Evolutionary conservation across 1,139 yeast species (phyloP), one percentile per base, ranked within the genome.

Genomic region (Saccharomyces hybrid): DNA sequence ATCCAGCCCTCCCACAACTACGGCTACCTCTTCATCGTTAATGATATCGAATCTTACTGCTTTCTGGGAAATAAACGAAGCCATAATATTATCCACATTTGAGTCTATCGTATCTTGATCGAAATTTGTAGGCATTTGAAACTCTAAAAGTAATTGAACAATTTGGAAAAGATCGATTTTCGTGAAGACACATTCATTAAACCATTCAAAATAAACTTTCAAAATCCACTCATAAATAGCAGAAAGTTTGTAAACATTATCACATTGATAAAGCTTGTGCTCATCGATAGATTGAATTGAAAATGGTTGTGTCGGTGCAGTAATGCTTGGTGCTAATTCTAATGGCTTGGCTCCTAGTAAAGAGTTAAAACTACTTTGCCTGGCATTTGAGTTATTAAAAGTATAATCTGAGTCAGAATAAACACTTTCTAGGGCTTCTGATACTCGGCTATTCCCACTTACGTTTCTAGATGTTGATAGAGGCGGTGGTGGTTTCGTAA

Each of bases 261-360:
- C 64, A 71, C 89, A 70, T 70, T 73, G 65, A 60, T 74, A 67
- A 54, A 81, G 75, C 59, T 82, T 85, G 25, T 73, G 71, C 34
- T 75, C 74, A n/a, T 74, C 75, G 47, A 83, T 68, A 1, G 78
- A 69, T 3, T 79, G 75, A 0, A 85, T 76, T 7, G 80, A 68
- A 57, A 83, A 83, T 2, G 85, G 86, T 13, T 83, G 71, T 48
- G 77, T 75, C 0, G 88, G 88, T 14, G 82, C 70, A 38, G 79
- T 81, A 13, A 73, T 61, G 47, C 68, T 66, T 1, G 86, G 85
- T 4, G 78, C 74, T 0, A 79, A 77, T 0, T 84, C 84, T 23
- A 81, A 65, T 3, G 69, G 69, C 51, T 66, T 70, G 13, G 68
- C 67, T 25, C 71, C 71, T 13, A 62, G 51, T 3, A 68, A 53